Evolutionary conservation across 1,284 basidiomycete genomes (phyloP), one percentile per base, ranked within the genome.

Genomic region (Malassezia globosa): DNA sequence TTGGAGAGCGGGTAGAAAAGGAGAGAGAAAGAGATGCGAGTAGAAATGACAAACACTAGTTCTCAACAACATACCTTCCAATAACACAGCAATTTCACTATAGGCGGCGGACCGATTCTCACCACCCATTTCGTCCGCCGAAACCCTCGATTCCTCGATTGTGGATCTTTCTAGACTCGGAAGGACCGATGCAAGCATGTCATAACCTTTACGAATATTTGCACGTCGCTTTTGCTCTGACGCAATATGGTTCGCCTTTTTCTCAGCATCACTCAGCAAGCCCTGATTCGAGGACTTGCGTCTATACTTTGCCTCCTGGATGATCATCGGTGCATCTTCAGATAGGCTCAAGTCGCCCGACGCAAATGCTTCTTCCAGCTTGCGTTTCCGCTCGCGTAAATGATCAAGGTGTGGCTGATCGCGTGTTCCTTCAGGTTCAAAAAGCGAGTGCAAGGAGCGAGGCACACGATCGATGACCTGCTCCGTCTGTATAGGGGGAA

Each of bases 121-220:
- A n/a, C n/a, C n/a, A n/a, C n/a, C n/a, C n/a, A n/a, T n/a, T n/a
- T n/a, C n/a, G n/a, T n/a, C n/a, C n/a, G n/a, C n/a, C n/a, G n/a
- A n/a, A n/a, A n/a, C n/a, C n/a, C n/a, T n/a, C n/a, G n/a, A n/a
- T n/a, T n/a, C n/a, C n/a, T n/a, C n/a, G n/a, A n/a, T n/a, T n/a
- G 5, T 1, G 11, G 26, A 18, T 23, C 31, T 24, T 7, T 19
- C 25, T 10, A 46, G 42, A 7, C 22, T 22, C 3, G 50, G 50
- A 1, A 52, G 24, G 14, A 36, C 24, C 4, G 16, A 27, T 16
- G 42, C 19, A 14, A 52, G 35, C 40, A 47, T 46, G 18, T 52
- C 50, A 31, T 52, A 52, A 18, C 50, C 50, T 26, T 52, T 52
- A 29, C 50, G 50, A 10, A 52, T 52, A 37, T 52, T 52, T 16